A percentile compares a stretch with the other conserved stretches of the same genome.
Evolutionary conservation across 192 early-diverging fungal genomes (phyloP).

Genomic region (Thoreauomyces humboldtii): DNA sequence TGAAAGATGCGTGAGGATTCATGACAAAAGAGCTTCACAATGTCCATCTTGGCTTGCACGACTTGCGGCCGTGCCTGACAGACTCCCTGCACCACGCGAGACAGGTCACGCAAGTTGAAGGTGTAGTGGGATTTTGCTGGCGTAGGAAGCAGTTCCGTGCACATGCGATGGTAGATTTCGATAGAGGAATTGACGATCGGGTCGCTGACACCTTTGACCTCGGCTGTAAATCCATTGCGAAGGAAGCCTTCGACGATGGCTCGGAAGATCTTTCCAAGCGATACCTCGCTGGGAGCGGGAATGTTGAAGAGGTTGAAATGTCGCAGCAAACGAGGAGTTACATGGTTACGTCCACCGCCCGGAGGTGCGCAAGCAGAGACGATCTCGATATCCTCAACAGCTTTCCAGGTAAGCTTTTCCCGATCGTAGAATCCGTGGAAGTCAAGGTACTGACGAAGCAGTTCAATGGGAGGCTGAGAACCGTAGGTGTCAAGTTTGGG

Average conservation of each 20-base stretch:
- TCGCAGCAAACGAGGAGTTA: slow-evolving; percentile 54
- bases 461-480: slow-evolving; percentile 60
- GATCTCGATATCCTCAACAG: slow-evolving; percentile 52
- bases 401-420: slow-evolving; percentile 58
- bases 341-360: slow-evolving; percentile 55
- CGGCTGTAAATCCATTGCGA: slow-evolving; percentile 46
- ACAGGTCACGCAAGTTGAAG: slow-evolving; percentile 59
- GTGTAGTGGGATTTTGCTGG: slow-evolving; percentile 64
- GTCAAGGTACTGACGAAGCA: slow-evolving; percentile 55
- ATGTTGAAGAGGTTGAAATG: slow-evolving; percentile 62
- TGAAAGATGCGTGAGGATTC: slow-evolving; percentile 59
- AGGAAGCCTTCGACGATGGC: slow-evolving; percentile 58
- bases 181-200: slow-evolving; percentile 56
- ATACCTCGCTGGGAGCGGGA: slow-evolving; percentile 49
- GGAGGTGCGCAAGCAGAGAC: slow-evolving; percentile 59
- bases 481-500: slow-evolving; percentile 62
- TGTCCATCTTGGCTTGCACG: slow-evolving; percentile 42
- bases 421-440: slow-evolving; percentile 61
- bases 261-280: slow-evolving; percentile 53
- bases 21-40: slow-evolving; percentile 56
- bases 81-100: slow-evolving; percentile 59
- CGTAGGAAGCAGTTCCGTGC: slow-evolving; percentile 56
- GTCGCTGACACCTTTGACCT: slow-evolving; percentile 44
- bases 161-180: slow-evolving; percentile 62
- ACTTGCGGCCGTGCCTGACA: slow-evolving; percentile 44